Conservation (phyloP, 148 eudicot species). For the Vaccinium vitisidaea region DNA sequence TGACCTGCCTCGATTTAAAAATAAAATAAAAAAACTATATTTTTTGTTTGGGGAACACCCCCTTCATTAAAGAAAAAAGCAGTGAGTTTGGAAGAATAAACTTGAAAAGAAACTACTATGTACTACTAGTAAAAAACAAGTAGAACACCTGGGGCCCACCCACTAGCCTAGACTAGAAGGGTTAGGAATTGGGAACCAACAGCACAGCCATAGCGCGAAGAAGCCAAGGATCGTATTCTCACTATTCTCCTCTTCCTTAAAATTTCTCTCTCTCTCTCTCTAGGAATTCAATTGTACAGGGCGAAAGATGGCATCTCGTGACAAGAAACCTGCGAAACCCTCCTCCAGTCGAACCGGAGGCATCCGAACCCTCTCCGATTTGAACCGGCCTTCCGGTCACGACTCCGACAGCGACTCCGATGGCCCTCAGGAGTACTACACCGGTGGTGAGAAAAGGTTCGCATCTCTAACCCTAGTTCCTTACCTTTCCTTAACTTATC, state of each 20-base stretch:
- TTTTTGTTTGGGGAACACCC: too few species aligned
- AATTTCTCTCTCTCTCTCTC: not conserved
- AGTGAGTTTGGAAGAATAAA: not conserved
- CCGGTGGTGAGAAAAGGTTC: conserved; percentile 93
- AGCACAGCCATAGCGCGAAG: not conserved
- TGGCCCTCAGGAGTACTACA: conserved; percentile 77
- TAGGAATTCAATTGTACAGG: not conserved
- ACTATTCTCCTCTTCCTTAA: not conserved
- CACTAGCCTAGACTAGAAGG: conserved; percentile 2
- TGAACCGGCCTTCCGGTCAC: conserved; percentile 72
- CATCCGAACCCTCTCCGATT: conserved; percentile 79
- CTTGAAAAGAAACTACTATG: not conserved
- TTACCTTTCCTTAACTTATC: not conserved
- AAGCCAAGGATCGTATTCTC: not conserved
- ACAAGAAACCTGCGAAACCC: conserved; percentile 77
- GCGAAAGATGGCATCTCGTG: conserved; percentile 60
- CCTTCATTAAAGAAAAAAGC: too few species aligned
- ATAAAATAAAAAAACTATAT: too few species aligned
- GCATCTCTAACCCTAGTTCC: not conserved
- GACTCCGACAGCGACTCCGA: conserved; percentile 84
- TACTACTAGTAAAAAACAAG: not conserved
- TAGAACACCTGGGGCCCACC: not conserved
- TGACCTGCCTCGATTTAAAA: too few species aligned
- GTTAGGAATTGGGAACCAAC: not conserved
- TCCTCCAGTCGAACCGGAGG: conserved; percentile 60